Evolutionary conservation across 139 green algal species (phyloP).

Genomic region (Nannochloris sp.): DNA sequence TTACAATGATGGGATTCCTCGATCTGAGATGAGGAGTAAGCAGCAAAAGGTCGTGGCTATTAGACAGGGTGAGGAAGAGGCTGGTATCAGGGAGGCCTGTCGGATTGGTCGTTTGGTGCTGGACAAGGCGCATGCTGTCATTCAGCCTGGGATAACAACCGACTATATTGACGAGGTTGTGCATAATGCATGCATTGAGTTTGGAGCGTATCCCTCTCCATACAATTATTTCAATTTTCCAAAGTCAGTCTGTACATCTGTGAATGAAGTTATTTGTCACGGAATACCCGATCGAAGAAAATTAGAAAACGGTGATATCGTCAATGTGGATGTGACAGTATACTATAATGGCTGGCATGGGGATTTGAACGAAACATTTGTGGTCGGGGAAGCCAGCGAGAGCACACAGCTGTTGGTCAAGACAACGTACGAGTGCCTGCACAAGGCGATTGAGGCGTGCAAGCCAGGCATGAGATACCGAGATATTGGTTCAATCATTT

Average conservation of each 20-base stretch:
- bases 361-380: constrained; percentile 95
- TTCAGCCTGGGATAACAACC: constrained; percentile 76
- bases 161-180: constrained; percentile 91
- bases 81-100: constrained; percentile 66
- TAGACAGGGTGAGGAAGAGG: constrained; percentile 50
- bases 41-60: constrained; percentile 63
- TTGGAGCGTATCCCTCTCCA: constrained; percentile 87
- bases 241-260: constrained; percentile 91
- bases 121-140: constrained; percentile 61
- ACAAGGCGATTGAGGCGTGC: constrained; percentile 72
- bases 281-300: constrained; percentile 88
- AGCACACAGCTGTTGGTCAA: constrained; percentile 70
- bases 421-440: constrained; percentile 59
- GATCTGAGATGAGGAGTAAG: constrained; percentile 57
- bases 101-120: constrained; percentile 60
- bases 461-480: constrained; percentile 83
- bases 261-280: constrained; percentile 99
- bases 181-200: constrained; percentile 61
- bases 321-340: constrained; percentile 94
- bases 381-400: constrained; percentile 69
- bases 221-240: constrained; percentile 81
- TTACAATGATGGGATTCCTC: constrained; percentile 42
- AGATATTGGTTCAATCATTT: constrained; percentile 85
- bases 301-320: constrained; percentile 89
- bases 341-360: constrained; percentile 85